A percentile compares a stretch with the other conserved stretches of the same genome.
Evolutionary conservation across 2,329 filamentous ascomycete genomes (phyloP).

Genomic region (Aureobasidium uvarum): DNA sequence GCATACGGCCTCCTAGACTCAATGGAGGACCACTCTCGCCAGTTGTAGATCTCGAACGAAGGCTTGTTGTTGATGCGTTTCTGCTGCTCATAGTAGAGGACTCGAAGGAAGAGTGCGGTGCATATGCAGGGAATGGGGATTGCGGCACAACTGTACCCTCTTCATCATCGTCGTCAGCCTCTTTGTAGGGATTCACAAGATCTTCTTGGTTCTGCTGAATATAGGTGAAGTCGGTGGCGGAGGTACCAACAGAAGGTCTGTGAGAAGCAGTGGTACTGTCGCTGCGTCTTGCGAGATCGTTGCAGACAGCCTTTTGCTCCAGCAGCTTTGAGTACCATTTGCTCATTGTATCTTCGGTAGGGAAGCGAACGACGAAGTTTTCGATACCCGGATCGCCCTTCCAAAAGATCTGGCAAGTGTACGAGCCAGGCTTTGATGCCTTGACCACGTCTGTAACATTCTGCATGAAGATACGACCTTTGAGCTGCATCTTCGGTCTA

Average conservation of each 20-base stretch:
- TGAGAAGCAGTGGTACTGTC: slow-evolving; percentile 19
- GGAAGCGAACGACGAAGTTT: slow-evolving; percentile 92
- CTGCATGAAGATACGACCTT: slow-evolving; percentile 98
- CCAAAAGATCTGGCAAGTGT: slow-evolving; percentile 98
- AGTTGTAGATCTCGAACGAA: slow-evolving; percentile 74
- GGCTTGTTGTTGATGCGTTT: slow-evolving; percentile 70
- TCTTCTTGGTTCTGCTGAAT: slow-evolving; percentile 64
- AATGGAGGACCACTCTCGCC: slow-evolving; percentile 62
- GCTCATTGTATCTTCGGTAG: slow-evolving; percentile 86
- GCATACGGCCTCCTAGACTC: slow-evolving; percentile 33
- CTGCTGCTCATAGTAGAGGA: slow-evolving; percentile 50
- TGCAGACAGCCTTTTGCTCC: slow-evolving; percentile 28
- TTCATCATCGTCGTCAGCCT: slow-evolving; percentile 53
- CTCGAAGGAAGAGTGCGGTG: slow-evolving; percentile 49
- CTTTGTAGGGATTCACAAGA: slow-evolving; percentile 77
- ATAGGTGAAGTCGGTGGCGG: slow-evolving; percentile 74
- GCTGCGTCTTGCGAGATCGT: slow-evolving; percentile 19
- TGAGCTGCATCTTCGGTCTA: slow-evolving; percentile 78
- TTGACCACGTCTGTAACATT: slow-evolving; percentile 96
- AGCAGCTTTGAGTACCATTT: slow-evolving; percentile 63
- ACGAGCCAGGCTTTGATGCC: slow-evolving; percentile 81
- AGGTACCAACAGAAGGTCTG: slow-evolving; percentile 50
- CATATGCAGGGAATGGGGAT: slow-evolving; percentile 32
- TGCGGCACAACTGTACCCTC: slow-evolving; percentile 39
- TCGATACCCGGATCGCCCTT: slow-evolving; percentile 94